Evolutionary conservation across 2,329 filamentous ascomycete genomes (phyloP).

Genomic region (Fulvia fulva): DNA sequence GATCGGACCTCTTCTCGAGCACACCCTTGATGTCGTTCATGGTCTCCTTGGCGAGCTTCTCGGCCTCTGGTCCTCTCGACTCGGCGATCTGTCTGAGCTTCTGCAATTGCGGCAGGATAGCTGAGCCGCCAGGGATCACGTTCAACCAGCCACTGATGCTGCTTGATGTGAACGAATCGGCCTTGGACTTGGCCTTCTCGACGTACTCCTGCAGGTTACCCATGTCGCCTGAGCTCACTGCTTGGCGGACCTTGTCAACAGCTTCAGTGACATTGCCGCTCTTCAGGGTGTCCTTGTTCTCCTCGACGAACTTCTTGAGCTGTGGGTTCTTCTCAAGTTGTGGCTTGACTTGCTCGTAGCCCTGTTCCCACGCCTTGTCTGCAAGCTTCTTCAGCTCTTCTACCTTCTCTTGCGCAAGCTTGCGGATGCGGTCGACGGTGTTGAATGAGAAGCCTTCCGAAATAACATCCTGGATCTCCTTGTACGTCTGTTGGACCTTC

Average conservation of each 20-base stretch:
- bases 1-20: slow-evolving; percentile 55
- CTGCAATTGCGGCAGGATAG: slow-evolving; percentile 63
- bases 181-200: slow-evolving; percentile 54
- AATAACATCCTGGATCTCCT: slow-evolving; percentile 61
- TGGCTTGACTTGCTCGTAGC: slow-evolving; percentile 64
- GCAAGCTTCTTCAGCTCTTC: slow-evolving; percentile 64
- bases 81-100: slow-evolving; percentile 62
- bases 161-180: slow-evolving; percentile 47
- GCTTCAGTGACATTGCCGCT: slow-evolving; percentile 62
- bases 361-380: slow-evolving; percentile 68
- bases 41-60: slow-evolving; percentile 66
- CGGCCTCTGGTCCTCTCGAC: slow-evolving; percentile 65
- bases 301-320: slow-evolving; percentile 67
- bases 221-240: slow-evolving; percentile 58
- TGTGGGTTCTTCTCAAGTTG: slow-evolving; percentile 73
- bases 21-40: slow-evolving; percentile 63
- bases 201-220: slow-evolving; percentile 59
- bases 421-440: slow-evolving; percentile 53
- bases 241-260: slow-evolving; percentile 59
- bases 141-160: slow-evolving; percentile 58
- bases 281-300: slow-evolving; percentile 66
- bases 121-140: slow-evolving; percentile 60
- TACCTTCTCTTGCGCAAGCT: slow-evolving; percentile 66
- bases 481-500: slow-evolving; percentile 68
- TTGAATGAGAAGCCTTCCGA: slow-evolving; percentile 57